phyloP scores from a whole-genome alignment of 106 monocot genomes.

The Allium sativum region DNA sequence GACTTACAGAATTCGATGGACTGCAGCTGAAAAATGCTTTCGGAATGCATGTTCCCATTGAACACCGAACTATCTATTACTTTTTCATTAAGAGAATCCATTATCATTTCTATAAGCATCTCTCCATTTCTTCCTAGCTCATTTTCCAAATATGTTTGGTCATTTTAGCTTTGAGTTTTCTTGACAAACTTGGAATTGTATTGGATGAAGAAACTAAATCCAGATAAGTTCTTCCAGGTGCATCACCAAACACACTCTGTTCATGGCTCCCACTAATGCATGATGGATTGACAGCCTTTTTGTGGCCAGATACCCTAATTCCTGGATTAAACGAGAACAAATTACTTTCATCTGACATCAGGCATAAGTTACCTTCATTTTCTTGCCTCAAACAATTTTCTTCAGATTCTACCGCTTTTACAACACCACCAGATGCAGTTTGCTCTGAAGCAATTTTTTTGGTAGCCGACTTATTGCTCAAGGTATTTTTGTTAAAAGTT shows the following conservation, averaged over 20 bases:
- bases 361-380: conserved; percentile 23
- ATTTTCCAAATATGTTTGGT: conserved; percentile 58
- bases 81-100: conserved; percentile 21
- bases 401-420: conserved; percentile 2
- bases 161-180: conserved; percentile 71
- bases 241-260: too few species aligned
- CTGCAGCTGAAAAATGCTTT: conserved; percentile 75
- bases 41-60: conserved; percentile 72
- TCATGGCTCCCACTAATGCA: too few species aligned
- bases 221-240: too few species aligned
- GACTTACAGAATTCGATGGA: conserved; percentile 74
- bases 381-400: conserved; percentile 17
- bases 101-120: conserved; percentile 46
- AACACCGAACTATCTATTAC: conserved; percentile 51
- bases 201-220: conserved; percentile 7
- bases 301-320: conserved; percentile 24
- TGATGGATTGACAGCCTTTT: conserved; percentile 15
- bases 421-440: conserved; percentile 17
- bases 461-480: too few species aligned
- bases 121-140: conserved; percentile 52
- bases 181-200: conserved; percentile 36
- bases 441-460: background rate
- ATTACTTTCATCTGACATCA: conserved; percentile 35
- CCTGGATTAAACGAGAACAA: conserved; percentile 64
- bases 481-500: too few species aligned